Conservation (phyloP, 225 moss, liverwort and hornwort species). For the Pleurozium schreberi region DNA sequence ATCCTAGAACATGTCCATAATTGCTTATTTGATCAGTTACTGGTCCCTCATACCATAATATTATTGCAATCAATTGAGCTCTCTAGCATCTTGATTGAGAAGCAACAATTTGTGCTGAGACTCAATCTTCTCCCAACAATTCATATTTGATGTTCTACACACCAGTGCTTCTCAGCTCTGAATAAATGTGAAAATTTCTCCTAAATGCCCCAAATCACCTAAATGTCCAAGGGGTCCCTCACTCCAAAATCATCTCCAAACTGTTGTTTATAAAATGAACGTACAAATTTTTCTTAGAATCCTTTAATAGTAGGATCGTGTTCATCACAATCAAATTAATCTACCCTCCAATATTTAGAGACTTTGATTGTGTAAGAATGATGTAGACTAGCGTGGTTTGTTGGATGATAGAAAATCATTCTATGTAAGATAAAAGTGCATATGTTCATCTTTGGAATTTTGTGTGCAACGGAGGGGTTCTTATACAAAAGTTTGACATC, state of each 20-base stretch:
- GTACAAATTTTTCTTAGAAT: not conserved
- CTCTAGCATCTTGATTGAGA: not conserved
- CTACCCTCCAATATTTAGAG: not conserved
- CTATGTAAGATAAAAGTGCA: not conserved
- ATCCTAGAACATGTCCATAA: no score
- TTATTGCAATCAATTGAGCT: no score
- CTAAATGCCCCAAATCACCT: no score
- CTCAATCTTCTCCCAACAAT: not conserved
- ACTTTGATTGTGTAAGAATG: fast-evolving
- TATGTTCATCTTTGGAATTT: not conserved
- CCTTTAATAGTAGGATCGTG: not conserved
- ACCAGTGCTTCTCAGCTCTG: not conserved
- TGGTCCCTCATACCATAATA: no score
- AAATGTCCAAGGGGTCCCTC: not conserved
- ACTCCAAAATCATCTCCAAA: not conserved
- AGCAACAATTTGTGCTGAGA: not conserved
- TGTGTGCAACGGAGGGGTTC: fast-evolving
- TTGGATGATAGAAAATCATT: not conserved
- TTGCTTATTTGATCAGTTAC: no score
- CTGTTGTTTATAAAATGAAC: not conserved
- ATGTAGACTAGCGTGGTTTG: fast-evolving
- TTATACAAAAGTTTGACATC: not conserved
- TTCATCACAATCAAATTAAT: not conserved
- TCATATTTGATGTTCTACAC: not conserved
- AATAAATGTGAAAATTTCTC: not conserved